phyloP scores from a whole-genome alignment of 2,329 filamentous ascomycete species.

The Hypoxylon sp. region DNA sequence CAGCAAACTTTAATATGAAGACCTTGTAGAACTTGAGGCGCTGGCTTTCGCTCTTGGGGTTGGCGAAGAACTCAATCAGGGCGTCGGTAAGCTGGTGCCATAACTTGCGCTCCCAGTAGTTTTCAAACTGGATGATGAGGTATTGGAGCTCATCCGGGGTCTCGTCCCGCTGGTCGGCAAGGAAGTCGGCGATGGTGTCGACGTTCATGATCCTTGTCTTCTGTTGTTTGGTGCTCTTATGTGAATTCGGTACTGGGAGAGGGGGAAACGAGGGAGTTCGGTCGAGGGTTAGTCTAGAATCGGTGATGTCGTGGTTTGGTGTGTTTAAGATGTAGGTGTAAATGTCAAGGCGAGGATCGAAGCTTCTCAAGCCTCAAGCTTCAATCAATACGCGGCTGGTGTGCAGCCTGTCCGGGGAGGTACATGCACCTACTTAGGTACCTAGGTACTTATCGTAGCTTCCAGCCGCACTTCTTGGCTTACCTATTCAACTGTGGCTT shows the following conservation, averaged over 20 bases:
- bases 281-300: slow-evolving; percentile 20
- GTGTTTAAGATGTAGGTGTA: slow-evolving; percentile 20
- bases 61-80: slow-evolving; percentile 88
- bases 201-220: slow-evolving; percentile 75
- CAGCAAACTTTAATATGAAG: slow-evolving; percentile 95
- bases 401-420: slow-evolving; percentile 57
- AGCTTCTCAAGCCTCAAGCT: slow-evolving; percentile 40
- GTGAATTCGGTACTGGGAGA: not conserved
- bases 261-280: slow-evolving; percentile 6
- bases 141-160: slow-evolving; percentile 90
- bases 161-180: slow-evolving; percentile 88
- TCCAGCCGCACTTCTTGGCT: slow-evolving; percentile 18
- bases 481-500: slow-evolving; percentile 40
- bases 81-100: slow-evolving; percentile 98
- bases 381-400: slow-evolving; percentile 58
- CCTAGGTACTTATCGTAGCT: slow-evolving; percentile 12
- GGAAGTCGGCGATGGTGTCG: slow-evolving; percentile 92
- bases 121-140: slow-evolving; percentile 92
- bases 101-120: slow-evolving; percentile 97
- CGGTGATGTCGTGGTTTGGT: slow-evolving; percentile 7
- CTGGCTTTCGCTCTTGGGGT: slow-evolving; percentile 84
- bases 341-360: slow-evolving; percentile 32
- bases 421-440: slow-evolving; percentile 36
- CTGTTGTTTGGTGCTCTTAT: slow-evolving; percentile 8
- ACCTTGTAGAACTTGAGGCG: slow-evolving; percentile 92